Evolutionary conservation across 1,284 basidiomycete species (phyloP), one percentile per base, ranked within the genome.

Genomic region (Cryptococcus jaspeensis): DNA sequence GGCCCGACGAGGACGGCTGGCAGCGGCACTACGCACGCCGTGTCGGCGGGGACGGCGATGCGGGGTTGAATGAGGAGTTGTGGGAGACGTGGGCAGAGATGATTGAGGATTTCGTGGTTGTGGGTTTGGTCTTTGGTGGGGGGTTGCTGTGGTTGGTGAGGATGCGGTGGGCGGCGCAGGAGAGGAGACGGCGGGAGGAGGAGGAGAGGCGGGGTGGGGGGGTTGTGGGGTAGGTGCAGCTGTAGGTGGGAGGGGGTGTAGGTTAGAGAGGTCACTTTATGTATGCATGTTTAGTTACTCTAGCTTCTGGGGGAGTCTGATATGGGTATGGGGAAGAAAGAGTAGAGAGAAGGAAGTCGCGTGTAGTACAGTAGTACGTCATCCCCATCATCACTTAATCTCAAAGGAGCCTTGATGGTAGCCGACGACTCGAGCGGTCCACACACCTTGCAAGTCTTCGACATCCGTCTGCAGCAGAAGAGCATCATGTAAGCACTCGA

Each of bases 31-130:
- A n/a, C n/a, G n/a, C n/a, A n/a, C n/a, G n/a, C n/a, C n/a, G n/a
- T n/a, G n/a, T n/a, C n/a, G 43, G 53, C 20, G 51, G 47, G 13
- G 60, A 53, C 32, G 55, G 35, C 2, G 50, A 35, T 45, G 42
- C 48, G 45, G 41, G 40, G 50, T 12, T 28, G 50, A 42, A 37
- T 28, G 18, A 51, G 59, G 41, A 38, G 51, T 42, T 44, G 45
- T 45, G n/a, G 18, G 56, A 32, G 43, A 50, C 22, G 44, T 48
- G 59, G 15, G 66, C 67, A 28, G 69, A 72, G 42, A 22, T 72
- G 11, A 18, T 71, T 15, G 71, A 74, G 57, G 70, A 63, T 35
- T 38, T 67, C 11, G 43, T 73, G 25, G 64, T 74, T 1, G 32
- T 71, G 12, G 63, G 44, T 9, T 38, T 73, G 20, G 51, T 63